Evolutionary conservation across 441 rosid genomes (phyloP).

Genomic region (Metrosideros polymorpha): DNA sequence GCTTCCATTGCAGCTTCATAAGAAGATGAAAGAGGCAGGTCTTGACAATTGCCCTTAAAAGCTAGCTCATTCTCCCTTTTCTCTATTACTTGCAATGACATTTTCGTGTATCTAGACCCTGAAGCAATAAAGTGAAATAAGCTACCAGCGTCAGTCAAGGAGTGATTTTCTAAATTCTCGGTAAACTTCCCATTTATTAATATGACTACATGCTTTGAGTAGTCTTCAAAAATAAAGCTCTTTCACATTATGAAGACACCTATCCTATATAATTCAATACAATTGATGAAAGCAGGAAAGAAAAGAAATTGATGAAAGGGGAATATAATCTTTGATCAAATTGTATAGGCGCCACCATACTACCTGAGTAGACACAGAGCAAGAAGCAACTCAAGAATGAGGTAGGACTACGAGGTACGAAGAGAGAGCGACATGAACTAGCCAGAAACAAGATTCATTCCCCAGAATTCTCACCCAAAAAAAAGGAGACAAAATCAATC

Average conservation of each 20-base stretch:
- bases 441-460: not conserved
- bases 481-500: not conserved
- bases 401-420: not conserved
- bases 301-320: not conserved
- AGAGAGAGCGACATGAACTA: not conserved
- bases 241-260: not conserved
- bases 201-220: not conserved
- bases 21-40: conserved; percentile 36
- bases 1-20: conserved; percentile 85
- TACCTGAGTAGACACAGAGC: not conserved
- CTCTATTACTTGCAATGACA: conserved; percentile 29
- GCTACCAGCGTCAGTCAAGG: not conserved
- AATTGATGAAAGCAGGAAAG: not conserved
- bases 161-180: not conserved
- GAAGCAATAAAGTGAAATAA: conserved; percentile 13
- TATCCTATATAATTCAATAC: not conserved
- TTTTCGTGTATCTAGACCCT: conserved; percentile 33
- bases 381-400: not conserved
- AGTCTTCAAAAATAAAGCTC: not conserved
- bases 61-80: conserved; percentile 14
- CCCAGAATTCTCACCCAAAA: not conserved
- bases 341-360: not conserved
- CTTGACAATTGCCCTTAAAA: conserved; percentile 22
- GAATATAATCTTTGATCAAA: not conserved
- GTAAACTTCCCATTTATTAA: not conserved